Conservation (phyloP, 768 basidiomycete species). For the Mycena rosella region DNA sequence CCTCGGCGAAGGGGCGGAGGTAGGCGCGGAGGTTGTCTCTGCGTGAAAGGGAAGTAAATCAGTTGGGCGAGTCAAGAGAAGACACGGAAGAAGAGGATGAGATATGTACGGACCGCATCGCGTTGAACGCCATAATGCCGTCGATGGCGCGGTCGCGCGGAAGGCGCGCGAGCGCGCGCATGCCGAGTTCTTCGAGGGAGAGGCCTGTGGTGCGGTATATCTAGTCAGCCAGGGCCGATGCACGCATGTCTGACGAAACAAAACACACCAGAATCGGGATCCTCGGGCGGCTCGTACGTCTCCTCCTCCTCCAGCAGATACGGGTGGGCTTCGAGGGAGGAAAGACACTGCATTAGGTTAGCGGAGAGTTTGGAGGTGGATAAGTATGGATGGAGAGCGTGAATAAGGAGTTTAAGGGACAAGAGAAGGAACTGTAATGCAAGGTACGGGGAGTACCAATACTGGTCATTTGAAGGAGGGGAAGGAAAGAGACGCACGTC, state of each 20-base stretch:
- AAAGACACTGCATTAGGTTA: constrained; percentile 64
- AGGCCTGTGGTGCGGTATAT: constrained; percentile 62
- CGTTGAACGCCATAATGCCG: constrained; percentile 86
- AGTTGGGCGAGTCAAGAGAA: not conserved
- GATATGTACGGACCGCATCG: constrained; percentile 85
- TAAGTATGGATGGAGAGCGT: no score
- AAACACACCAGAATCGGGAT: constrained; percentile 80
- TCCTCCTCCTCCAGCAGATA: constrained; percentile 85
- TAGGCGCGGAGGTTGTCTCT: constrained; percentile 81
- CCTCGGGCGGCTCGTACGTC: constrained; percentile 87
- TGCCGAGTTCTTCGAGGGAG: constrained; percentile 85
- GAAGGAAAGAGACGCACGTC: constrained; percentile 54
- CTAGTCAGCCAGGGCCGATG: not conserved
- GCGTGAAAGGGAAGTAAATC: constrained; percentile 3
- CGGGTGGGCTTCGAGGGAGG: constrained; percentile 63
- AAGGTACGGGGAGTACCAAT: no score
- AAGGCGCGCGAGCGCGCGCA: constrained; percentile 79
- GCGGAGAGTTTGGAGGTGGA: not conserved
- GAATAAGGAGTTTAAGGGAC: no score
- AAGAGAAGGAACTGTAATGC: no score
- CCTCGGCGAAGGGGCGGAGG: constrained; percentile 83
- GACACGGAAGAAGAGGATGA: not conserved
- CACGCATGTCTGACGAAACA: not conserved
- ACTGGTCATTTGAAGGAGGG: no score
- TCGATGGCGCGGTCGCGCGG: constrained; percentile 88